These are phyloP conservation scores for Orychophragmus violaceus DNA, from an alignment of 345 rosid species.

Conservation along the genomic window DNA sequence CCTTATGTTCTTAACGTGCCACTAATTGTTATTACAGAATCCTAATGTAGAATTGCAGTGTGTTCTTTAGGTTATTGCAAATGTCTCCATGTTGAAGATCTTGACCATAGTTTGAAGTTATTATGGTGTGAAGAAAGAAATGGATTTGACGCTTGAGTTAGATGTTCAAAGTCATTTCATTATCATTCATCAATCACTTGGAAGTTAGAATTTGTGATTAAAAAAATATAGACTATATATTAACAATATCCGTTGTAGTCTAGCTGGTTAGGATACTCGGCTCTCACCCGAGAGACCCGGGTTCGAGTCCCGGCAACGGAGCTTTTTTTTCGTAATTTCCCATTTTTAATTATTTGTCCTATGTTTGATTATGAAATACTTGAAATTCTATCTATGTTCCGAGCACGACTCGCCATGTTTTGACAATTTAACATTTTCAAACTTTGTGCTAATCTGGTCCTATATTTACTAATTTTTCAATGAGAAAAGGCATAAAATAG, in stretches of 20 bases:
- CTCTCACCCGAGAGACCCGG: constrained; percentile 72
- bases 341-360: not conserved
- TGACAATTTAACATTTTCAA: not conserved
- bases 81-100: too few species aligned
- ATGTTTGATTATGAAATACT: not conserved
- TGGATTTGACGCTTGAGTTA: not conserved
- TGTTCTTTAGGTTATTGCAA: too few species aligned
- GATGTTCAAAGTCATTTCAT: not conserved
- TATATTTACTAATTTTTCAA: not conserved
- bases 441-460: not conserved
- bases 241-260: constrained; percentile 24
- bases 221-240: not conserved
- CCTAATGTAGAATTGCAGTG: too few species aligned
- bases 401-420: not conserved
- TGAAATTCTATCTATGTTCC: not conserved
- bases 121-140: not conserved
- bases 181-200: not conserved
- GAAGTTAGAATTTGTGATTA: not conserved
- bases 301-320: constrained; percentile 71
- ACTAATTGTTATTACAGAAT: too few species aligned
- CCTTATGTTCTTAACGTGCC: too few species aligned
- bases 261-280: constrained; percentile 71
- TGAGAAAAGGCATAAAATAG: not conserved
- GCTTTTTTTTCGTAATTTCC: not conserved
- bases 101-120: too few species aligned